Evolutionary conservation across 1,284 basidiomycete genomes (phyloP), one percentile per base, ranked within the genome.

Genomic region (Abortiporus biennis): DNA sequence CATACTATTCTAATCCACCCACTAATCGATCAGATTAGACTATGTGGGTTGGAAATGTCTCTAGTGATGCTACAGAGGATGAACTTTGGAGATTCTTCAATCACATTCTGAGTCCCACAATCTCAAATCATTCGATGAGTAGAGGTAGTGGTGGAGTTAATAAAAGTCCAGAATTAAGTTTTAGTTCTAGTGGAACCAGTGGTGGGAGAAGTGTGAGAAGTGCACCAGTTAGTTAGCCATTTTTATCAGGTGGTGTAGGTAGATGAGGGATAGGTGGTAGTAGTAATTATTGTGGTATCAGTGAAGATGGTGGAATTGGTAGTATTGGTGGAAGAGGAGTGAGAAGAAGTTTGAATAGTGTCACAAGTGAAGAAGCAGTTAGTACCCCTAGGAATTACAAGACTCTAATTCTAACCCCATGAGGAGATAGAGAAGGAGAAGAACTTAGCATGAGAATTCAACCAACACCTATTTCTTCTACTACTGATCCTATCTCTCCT

Each of bases 11-110:
- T 1, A 80, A 78, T 46, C 75, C 80, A 2, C 80, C 82, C 11
- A 65, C 77, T 5, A 73, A 85, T 38, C 76, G 91, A 9, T 92
- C 89, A 16, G 90, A 93, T 49, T 94, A 85, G 85, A 93, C 95
- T 2, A 91, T 96, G 87, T 97, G 94, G 95, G 80, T 80, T 13
- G 92, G 92, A 8, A 95, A 94, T 53, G 84, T 94, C 3, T 88
- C 91, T 1, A 72, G 74, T 9, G 90, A 96, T 54, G 82, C 91
- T 4, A 84, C 81, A 0, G 79, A 92, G 47, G 85, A 92, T 53
- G 94, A 97, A 61, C 71, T 97, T 2, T 92, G 85, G 86, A 68
- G 71, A 3, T 93, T 94, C 59, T 95, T 98, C 66, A 83, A 46
- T 38, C 20, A 35, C 16, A 12, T 41, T 12, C 37, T 38, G 20